Evolutionary conservation across 2,329 filamentous ascomycete species (phyloP), one percentile per base, ranked within the genome.

Genomic region (Pseudohalonectria lignicola): DNA sequence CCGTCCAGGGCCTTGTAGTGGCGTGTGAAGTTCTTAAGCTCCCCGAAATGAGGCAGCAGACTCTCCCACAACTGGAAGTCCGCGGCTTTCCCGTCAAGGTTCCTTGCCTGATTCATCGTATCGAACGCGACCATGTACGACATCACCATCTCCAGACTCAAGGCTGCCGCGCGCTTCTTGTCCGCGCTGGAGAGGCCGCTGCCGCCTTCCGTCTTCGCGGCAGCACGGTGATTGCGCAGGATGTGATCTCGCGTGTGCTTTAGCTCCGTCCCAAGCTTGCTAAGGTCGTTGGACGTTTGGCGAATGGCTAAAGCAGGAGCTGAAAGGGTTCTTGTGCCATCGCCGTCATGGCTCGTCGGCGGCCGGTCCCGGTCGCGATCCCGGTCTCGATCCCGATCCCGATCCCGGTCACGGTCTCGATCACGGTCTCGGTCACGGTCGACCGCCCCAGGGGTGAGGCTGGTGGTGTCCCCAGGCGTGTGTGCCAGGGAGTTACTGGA

Each of bases 241-340:
- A 71, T 60, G 13, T 55, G 62, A 43, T 77, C 73, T 19, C 70
- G 67, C 11, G 64, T 57, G 43, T 74, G 71, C 56, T 77, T 77
- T 15, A 76, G 56, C 38, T 61, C 65, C 23, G 60, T 66, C 3
- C 67, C 73, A 7, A 74, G 47, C 3, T 44, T 50, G 20, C 52
- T 54, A 45, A 64, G 65, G 23, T 49, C 54, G 11, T 47, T 44
- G 17, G 64, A 59, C n/a, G n/a, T n/a, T n/a, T n/a, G n/a, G n/a
- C n/a, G n/a, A n/a, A n/a, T n/a, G n/a, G n/a, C n/a, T n/a, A n/a
- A n/a, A n/a, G n/a, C n/a, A n/a, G n/a, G n/a, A n/a, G 46, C 45
- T 18, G 53, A 57, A 5, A 44, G 41, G 2, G 39, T 43, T 20
- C 45, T 49, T 13, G 38, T 31, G 3, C 39, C 43, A 30, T 62